Evolutionary conservation across 2,329 filamentous ascomycete genomes (phyloP), one percentile per base, ranked within the genome.

Genomic region (Xylaria arbuscula): DNA sequence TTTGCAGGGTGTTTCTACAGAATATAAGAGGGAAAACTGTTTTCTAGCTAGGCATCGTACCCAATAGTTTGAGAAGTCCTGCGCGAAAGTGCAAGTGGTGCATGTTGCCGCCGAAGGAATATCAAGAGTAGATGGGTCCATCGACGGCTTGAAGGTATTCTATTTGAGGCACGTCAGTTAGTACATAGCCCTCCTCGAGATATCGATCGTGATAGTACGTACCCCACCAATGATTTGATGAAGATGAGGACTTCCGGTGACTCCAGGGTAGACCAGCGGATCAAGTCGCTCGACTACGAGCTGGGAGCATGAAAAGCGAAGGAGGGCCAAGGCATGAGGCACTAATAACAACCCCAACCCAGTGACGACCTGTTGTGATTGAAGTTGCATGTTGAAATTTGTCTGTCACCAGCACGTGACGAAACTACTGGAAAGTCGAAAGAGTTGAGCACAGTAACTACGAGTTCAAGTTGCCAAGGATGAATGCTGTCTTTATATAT

Each of bases 11-110:
- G 34, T 1, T 10, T 38, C 45, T 15, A 6, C 11, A 11, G 10
- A n/a, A 45, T 28, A 42, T 8, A 1, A 28, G 36, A n/a, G 11
- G 34, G 11, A 3, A 38, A 38, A 15, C 10, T 1, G 15, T 9
- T 22, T 22, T 28, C 9, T 4, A 42, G 51, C 8, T 4, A 28
- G 28, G 9, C 0, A n/a, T 19, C 22, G 42, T 62, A 63, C 54
- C 67, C 80, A 82, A 76, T 82, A 82, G 72, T 83, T 82, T 66
- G 76, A 80, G 66, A 80, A 77, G 67, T 83, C 81, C 34, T 83
- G 79, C n/a, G 76, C 77, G 56, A 82, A 81, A n/a, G 78, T 79
- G 72, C 81, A 83, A 1, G 76, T 82, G 1, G 82, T 83, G 76
- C 82, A 83, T 11, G 77, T 80, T 3, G 81, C 76, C 7, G 68